Conservation (phyloP, 176 grass and related monocot species). For the Oryza brachyantha region DNA sequence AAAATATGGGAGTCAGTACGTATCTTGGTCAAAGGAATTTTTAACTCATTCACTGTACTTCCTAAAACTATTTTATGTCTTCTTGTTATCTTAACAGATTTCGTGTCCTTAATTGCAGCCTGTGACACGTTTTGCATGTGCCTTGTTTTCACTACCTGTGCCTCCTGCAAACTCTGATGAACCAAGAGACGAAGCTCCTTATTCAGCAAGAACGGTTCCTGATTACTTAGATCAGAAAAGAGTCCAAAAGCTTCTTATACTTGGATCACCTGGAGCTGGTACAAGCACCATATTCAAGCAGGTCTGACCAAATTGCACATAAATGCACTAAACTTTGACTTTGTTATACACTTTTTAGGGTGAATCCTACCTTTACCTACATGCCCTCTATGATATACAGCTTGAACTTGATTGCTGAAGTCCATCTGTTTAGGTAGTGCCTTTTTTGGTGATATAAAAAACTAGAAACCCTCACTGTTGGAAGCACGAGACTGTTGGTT, state of each 20-base stretch:
- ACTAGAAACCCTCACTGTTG: not conserved
- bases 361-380: not conserved
- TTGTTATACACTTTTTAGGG: not conserved
- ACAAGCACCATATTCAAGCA: constrained; percentile 98
- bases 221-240: constrained; percentile 84
- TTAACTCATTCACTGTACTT: not conserved
- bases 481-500: not conserved
- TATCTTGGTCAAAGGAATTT: constrained; percentile 22
- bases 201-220: constrained; percentile 56
- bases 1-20: constrained; percentile 86
- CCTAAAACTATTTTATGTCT: not conserved
- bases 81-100: constrained; percentile 12
- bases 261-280: constrained; percentile 79
- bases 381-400: not conserved
- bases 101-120: constrained; percentile 39
- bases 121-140: constrained; percentile 65
- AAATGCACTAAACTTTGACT: constrained; percentile 8
- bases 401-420: not conserved
- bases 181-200: constrained; percentile 52
- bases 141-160: constrained; percentile 78
- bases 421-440: not conserved
- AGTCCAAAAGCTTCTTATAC: constrained; percentile 83
- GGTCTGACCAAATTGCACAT: constrained; percentile 35
- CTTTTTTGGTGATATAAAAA: constrained; percentile 6
- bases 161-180: constrained; percentile 50